Evolutionary conservation across 257 asterid species (phyloP).

Genomic region (Thymus quinquecostatus): DNA sequence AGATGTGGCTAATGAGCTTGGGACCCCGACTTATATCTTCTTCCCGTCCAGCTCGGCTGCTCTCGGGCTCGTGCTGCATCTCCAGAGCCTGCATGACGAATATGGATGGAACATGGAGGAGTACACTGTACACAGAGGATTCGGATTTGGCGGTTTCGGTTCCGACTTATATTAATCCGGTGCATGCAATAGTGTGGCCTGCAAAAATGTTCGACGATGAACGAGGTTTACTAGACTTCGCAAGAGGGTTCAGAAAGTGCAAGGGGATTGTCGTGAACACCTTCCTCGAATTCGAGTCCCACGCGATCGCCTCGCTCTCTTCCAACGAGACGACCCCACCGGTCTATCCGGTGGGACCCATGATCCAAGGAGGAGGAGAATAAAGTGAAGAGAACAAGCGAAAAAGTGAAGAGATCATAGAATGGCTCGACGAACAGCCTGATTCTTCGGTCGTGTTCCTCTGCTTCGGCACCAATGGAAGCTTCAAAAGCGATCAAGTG

Average conservation of each 20-base stretch:
- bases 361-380: slow-evolving; percentile 17
- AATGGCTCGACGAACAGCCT: slow-evolving; percentile 47
- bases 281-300: slow-evolving; percentile 36
- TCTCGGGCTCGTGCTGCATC: slow-evolving; percentile 40
- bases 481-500: slow-evolving; percentile 34
- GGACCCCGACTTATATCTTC: slow-evolving; percentile 34
- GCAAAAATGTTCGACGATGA: slow-evolving; percentile 4
- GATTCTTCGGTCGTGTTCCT: slow-evolving; percentile 41
- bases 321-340: slow-evolving; percentile 28
- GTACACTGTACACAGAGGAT: background rate
- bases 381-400: background rate
- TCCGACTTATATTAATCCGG: slow-evolving; percentile 24
- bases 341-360: slow-evolving; percentile 47
- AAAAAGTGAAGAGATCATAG: background rate
- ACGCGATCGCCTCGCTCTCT: slow-evolving; percentile 29
- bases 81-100: slow-evolving; percentile 37
- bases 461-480: slow-evolving; percentile 45
- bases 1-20: slow-evolving; percentile 38
- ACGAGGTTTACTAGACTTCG: background rate
- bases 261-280: slow-evolving; percentile 49
- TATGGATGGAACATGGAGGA: slow-evolving; percentile 4
- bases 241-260: slow-evolving; percentile 21
- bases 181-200: slow-evolving; percentile 42
- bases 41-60: slow-evolving; percentile 24
- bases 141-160: slow-evolving; percentile 13